Base-by-base conservation (phyloP, 441 rosid species). In the Adansonia madagascariensis region DNA sequence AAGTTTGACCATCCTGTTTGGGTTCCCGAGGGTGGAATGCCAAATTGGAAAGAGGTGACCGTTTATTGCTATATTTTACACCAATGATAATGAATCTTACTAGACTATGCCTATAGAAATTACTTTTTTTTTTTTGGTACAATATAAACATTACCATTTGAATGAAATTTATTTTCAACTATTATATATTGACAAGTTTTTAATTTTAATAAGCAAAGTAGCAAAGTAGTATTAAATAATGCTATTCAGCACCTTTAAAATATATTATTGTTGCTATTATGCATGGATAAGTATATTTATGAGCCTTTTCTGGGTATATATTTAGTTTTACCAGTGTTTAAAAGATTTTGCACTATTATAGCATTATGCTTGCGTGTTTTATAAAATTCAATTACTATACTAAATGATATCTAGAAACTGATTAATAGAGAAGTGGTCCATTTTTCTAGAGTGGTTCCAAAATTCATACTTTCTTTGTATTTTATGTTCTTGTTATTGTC, bases 1-100 rank as follows among this genome's bases (percentile, higher is more conserved):
- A 95, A 86, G 90, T 95, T 92, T 92, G 98, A 95, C 89, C 99
- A 95, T 91, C 99, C 99, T 86, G 76, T 92, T 93, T 93, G 99
- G 99, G 99, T 95, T 92, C 97, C 99, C 31, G 99, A 91, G 79
- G 99, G 98, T 81, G 99, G 99, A 88, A 95, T 95, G 90, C 98
- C 98, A 87, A 94, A 92, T 92, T 95, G 98, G 99, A 95, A 93
- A 95, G 99, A 95, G 99, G 99, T 95, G 99, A 95, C 87, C 79
- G 82, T 86, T 88, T 89, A 87, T 84, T 86, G 76, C 87, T 84
- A 84, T 82, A 31, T 79, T 80, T 85, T 85, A 84, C 77, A 77
- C 86, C 84, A 85, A 75, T 84, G 31, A 79, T 80, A 74, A 50
- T 79, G 59, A 79, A 80, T 81, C 56, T 79, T 75, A 82, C 60